Evolutionary conservation across 148 eudicot genomes (phyloP), one percentile per base, ranked within the genome.

Genomic region (Bassia scoparia): DNA sequence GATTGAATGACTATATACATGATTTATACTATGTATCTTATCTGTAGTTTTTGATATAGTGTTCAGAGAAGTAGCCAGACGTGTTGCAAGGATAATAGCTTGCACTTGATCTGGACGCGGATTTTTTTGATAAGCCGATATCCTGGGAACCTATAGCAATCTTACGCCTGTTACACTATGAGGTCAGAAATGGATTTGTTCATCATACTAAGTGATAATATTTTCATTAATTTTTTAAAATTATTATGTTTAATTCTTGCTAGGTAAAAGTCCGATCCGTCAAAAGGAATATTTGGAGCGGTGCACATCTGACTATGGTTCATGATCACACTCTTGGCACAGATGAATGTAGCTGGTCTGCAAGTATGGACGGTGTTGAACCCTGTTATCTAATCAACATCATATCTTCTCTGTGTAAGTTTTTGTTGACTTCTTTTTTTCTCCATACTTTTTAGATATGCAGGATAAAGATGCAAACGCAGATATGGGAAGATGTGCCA

Each of bases 251-350:
- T 18, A 48, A 58, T 73, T 65, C 46, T 66, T 52, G 71, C 33
- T 69, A 95, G 93, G 85, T 78, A 61, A 84, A 73, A 86, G 60
- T 91, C 98, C 56, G 98, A 91, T 75, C 84, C 90, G 7, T 72
- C 71, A 27, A 91, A 88, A 70, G 98, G 98, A 83, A 81, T 88
- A 75, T 95, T 67, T 68, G 98, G 96, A 77, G 97, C 98, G 98
- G 98, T 68, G 96, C 97, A 60, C 98, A 95, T 82, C 98, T 80
- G 98, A 95, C 77, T 91, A 59, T 67, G 98, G 97, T 73, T 77
- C n/a, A n/a, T 95, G 67, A 80, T 95, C 67, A 95, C 97, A 54
- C 98, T 95, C 60, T 78, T 95, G 88, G 96, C 96, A 95, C 96
- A 67, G 98, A 95, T 79, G 89, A n/a, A 86, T 74, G 84, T n/a